Conservation (phyloP, 192 early-diverging fungal species). For the Funneliformis mosseae region DNA sequence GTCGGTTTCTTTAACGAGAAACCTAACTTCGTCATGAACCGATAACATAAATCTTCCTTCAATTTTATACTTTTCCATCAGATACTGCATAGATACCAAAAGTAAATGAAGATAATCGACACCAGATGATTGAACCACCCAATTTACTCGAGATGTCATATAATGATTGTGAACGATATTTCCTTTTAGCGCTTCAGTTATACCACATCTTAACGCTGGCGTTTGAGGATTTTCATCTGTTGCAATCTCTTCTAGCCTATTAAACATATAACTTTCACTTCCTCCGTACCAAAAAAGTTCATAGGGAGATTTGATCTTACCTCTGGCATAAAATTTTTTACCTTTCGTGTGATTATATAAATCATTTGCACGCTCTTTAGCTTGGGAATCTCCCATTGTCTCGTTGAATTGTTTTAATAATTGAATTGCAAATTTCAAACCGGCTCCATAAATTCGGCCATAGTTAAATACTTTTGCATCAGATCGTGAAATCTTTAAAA, state of each 20-base stretch:
- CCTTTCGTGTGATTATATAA: conserved; percentile 90
- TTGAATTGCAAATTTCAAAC: conserved; percentile 76
- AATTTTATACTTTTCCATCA: conserved; percentile 77
- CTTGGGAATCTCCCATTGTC: conserved; percentile 65
- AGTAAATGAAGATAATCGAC: conserved; percentile 96
- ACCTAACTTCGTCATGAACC: conserved; percentile 95
- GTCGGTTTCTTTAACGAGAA: conserved; percentile 80
- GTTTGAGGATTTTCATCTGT: conserved; percentile 72
- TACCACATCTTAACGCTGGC: conserved; percentile 84
- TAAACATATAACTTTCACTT: conserved; percentile 94
- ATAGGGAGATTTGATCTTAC: conserved; percentile 27
- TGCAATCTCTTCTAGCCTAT: conserved; percentile 83
- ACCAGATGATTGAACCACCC: conserved; percentile 97
- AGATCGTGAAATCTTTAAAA: conserved; percentile 85
- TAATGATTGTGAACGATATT: conserved; percentile 61
- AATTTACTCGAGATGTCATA: conserved; percentile 89
- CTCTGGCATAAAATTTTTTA: conserved; percentile 42
- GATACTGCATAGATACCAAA: conserved; percentile 82
- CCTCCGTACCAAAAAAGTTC: conserved; percentile 84
- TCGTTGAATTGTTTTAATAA: conserved; percentile 81
- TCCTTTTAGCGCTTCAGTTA: conserved; percentile 82
- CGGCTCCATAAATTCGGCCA: conserved; percentile 93
- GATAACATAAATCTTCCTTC: conserved; percentile 84
- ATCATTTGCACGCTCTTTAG: conserved; percentile 61
- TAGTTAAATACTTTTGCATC: conserved; percentile 97